A percentile compares a stretch with the other conserved stretches of the same genome.
These are phyloP conservation scores for Cystobasidiaceae sp. DNA, from an alignment of 1,284 basidiomycete species.

Conservation along the genomic window DNA sequence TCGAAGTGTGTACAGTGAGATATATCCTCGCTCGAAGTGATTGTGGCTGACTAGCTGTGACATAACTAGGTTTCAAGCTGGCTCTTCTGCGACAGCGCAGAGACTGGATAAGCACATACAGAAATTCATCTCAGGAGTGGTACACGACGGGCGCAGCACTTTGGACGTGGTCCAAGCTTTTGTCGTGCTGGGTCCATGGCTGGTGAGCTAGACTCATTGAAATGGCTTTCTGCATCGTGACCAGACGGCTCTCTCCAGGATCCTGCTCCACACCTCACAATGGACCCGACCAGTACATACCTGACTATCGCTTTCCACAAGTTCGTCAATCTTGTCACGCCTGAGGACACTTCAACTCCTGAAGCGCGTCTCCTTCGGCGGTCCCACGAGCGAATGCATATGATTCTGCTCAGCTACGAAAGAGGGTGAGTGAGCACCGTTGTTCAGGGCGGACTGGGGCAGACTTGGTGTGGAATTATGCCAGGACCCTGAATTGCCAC, in stretches of 20 bases:
- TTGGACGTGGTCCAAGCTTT: conserved; percentile 4
- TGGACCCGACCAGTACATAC: conserved; percentile 19
- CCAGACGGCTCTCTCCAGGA: too few relatives aligned
- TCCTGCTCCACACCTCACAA: conserved; percentile 2
- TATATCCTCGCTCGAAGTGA: background rate
- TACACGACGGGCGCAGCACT: conserved; percentile 1
- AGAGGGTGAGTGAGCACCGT: conserved; percentile 5
- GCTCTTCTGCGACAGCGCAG: background rate
- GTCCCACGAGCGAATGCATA: conserved; percentile 5
- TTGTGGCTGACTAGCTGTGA: background rate
- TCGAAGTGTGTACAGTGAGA: conserved; percentile 1
- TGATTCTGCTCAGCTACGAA: conserved; percentile 12
- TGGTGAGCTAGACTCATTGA: background rate
- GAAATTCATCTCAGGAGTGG: conserved; percentile 1
- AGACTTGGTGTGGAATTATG: background rate
- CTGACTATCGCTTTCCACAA: conserved; percentile 17
- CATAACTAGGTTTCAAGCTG: background rate
- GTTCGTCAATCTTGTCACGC: background rate
- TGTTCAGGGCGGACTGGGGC: background rate
- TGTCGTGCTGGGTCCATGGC: background rate
- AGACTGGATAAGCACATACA: conserved; percentile 17
- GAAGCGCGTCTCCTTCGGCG: background rate
- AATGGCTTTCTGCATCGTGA: background rate
- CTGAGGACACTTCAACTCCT: background rate
- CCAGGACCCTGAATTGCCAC: too few relatives aligned